A percentile compares a stretch with the other conserved stretches of the same genome.
Conservation (phyloP, 23 red algal genomes). For the Gracilaria caudata region DNA sequence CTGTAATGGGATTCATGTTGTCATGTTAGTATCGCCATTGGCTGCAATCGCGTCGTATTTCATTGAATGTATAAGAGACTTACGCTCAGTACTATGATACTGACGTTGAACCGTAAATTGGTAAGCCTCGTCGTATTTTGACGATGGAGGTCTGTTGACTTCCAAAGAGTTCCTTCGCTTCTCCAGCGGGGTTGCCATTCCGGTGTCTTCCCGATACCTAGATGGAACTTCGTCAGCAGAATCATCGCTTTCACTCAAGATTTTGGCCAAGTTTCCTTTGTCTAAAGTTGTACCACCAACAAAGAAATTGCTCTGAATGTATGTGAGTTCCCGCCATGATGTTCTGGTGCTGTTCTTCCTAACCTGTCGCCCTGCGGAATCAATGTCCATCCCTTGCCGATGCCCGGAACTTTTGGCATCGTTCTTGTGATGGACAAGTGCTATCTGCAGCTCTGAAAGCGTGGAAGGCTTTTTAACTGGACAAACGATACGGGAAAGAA, state of each 20-base stretch:
- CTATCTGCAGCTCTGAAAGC: constrained; percentile 31
- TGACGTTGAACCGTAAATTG: constrained; percentile 44
- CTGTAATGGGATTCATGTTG: not conserved
- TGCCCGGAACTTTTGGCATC: constrained; percentile 4
- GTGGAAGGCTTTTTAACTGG: constrained; percentile 43
- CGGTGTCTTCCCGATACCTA: not conserved
- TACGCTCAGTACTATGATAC: constrained; percentile 10
- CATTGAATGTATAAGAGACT: not conserved
- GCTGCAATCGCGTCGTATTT: not conserved
- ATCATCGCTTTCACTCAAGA: constrained; percentile 29
- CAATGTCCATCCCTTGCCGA: constrained; percentile 33
- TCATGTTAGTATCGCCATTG: not conserved
- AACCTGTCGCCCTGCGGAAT: constrained; percentile 54
- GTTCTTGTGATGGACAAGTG: not conserved
- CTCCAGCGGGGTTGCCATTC: not conserved
- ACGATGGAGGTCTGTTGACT: constrained; percentile 40
- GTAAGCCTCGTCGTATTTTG: constrained; percentile 69
- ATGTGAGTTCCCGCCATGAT: constrained; percentile 11
- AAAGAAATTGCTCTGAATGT: not conserved
- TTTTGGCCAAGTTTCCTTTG: not conserved
- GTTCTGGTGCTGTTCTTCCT: not conserved
- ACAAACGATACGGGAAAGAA: constrained; percentile 54
- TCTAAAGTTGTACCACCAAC: not conserved
- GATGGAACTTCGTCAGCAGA: constrained; percentile 20
- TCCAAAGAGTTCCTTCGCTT: constrained; percentile 1